Evolutionary conservation across 163 green algal species (phyloP), one percentile per base, ranked within the genome.

Genomic region (Chloromonas sp.): DNA sequence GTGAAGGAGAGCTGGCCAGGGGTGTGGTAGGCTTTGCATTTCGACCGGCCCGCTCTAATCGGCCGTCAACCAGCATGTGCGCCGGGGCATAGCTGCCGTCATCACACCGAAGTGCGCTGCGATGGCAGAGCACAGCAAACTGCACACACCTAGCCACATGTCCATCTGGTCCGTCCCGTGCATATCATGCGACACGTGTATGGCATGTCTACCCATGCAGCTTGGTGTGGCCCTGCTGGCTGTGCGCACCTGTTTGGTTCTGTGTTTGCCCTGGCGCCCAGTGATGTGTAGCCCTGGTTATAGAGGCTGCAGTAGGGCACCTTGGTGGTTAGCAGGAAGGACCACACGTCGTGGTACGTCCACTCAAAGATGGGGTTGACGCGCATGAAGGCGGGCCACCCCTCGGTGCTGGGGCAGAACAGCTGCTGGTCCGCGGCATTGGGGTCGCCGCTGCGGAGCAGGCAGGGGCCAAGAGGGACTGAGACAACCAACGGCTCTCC

Each of bases 301-400:
- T 98, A 98, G 13, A 98, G 91, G n/a, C 13, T 83, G 88, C 95
- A 98, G 91, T 97, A 98, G 0, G 92, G 91, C 14, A 95, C 82
- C 0, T 78, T 0, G 0, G 84, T 85, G 2, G 76, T 79, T 2
- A 86, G 84, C 58, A 98, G 90, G 88, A 98, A 97, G 14, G 87
- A 81, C 96, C 96, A 98, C 14, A 98, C 95, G 80, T 98, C 95
- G 70, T 91, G 86, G 89, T 99, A 99, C 14, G 84, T 93, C 96
- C 96, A 99, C 86, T 98, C 91, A 71, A 99, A 87, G 60, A 99
- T 96, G 62, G 96, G 96, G 89, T 99, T 99, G 61, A 99, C 91
- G 11, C 97, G 91, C 96, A 99, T 98, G 92, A 99, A 99, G 78
- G 95, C 86, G 15, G 97, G 96, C 96, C 96, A 99, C 81, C 94